Evolutionary conservation across 805 yeast genomes (phyloP).

Genomic region (Wickerhamiella cacticola): DNA sequence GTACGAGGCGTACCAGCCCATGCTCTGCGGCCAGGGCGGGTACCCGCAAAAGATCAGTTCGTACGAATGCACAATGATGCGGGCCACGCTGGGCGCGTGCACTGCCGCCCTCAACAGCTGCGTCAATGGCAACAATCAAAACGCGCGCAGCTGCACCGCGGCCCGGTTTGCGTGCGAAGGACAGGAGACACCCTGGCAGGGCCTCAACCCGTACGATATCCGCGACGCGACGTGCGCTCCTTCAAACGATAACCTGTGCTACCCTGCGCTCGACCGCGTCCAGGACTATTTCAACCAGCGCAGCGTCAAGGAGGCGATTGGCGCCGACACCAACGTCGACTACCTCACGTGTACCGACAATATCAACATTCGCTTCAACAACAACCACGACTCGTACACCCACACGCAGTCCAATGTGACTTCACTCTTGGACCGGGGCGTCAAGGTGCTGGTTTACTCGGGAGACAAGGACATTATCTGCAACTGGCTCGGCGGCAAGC

Average conservation of each 20-base stretch:
- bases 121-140: slow-evolving; percentile 11
- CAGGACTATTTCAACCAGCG: slow-evolving; percentile 43
- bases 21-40: slow-evolving; percentile 90
- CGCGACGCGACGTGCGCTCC: slow-evolving; percentile 50
- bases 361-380: slow-evolving; percentile 49
- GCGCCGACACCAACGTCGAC: slow-evolving; percentile 39
- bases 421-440: slow-evolving; percentile 51
- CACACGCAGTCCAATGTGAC: slow-evolving; percentile 68
- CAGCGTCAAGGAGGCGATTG: slow-evolving; percentile 43
- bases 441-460: slow-evolving; percentile 81
- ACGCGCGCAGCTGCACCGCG: slow-evolving; percentile 11
- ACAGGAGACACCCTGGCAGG: slow-evolving; percentile 23
- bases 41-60: slow-evolving; percentile 29
- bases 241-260: slow-evolving; percentile 44
- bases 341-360: slow-evolving; percentile 64
- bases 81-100: slow-evolving; percentile 13
- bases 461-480: slow-evolving; percentile 95
- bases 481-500: slow-evolving; percentile 89
- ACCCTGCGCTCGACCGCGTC: slow-evolving; percentile 41
- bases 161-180: slow-evolving; percentile 15
- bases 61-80: slow-evolving; percentile 16
- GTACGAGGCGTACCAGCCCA: slow-evolving; percentile 69
- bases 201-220: slow-evolving; percentile 54
- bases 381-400: slow-evolving; percentile 61
- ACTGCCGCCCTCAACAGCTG: slow-evolving; percentile 14